Base-by-base conservation (phyloP, 331 rosid genomes). In the Pyracantha coccinea region DNA sequence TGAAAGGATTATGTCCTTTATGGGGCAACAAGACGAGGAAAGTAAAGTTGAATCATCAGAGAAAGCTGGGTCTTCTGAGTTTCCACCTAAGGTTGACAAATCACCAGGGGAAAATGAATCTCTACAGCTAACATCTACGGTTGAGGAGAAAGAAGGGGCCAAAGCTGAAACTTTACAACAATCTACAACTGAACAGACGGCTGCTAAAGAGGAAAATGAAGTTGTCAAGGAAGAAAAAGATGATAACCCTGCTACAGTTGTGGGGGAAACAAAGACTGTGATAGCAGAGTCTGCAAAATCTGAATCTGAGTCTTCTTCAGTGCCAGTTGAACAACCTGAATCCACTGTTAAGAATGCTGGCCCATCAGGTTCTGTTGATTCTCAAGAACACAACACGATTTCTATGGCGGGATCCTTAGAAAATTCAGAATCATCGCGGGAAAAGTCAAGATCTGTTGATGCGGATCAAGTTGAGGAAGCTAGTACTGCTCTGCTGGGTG, bases 1-100 rank as follows among this genome's bases (percentile, higher is more conserved):
- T 8, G 97, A 94, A 27, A 81, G 83, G 71, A 90, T 90, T 64
- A 83, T 86, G 86, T 79, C 96, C 57, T 83, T 92, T 66, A 86
- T 87, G 83, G 99, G 99, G 69, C 89, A 84, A 63, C 89, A 69
- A 74, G 79, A 21, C 62, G 97, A 83, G 83, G 93, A 87, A 75
- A 78, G 70, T 59, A 57, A 58, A 25, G 86, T 66, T 32, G 88
- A 87, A 72, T 77, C 86, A 35, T 83, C 87, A 11, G 80, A 74
- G 70, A 78, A 60, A 32, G 76, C 61, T n/a, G 87, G 84, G 58
- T 79, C 87, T 66, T 74, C 89, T 28, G 77, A 71, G 60, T 69
- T 64, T 23, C 80, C 84, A 33, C 71, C 87, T 50, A 83, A 79
- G 79, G 80, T 32, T 54, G 87, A 80, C 77, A 82, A 68, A 35